Base-by-base conservation (phyloP, 2,329 filamentous ascomycete genomes). In the Fusarium pseudograminearum region DNA sequence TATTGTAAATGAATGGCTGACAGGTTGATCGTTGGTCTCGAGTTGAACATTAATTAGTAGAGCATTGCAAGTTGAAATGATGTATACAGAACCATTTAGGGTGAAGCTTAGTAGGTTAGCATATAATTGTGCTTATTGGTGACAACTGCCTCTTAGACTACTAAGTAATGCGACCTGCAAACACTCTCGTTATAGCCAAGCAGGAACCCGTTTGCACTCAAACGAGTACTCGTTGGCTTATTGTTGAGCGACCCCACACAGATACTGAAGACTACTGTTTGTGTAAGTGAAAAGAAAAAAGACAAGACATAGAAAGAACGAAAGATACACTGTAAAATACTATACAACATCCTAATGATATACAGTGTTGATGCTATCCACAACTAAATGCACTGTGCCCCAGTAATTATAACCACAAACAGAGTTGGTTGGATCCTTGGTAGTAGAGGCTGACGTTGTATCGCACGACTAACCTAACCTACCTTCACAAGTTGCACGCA, bases 401-500 rank as follows among this genome's bases (percentile, higher is more conserved):
- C 67, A 70, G 59, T 70, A 57, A 67, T 64, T 40, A 22, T 44
- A 33, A 50, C 40, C 45, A 28, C 44, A 57, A 61, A 60, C 45
- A 16, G 31, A 61, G 24, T 57, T 64, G 44, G 47, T 66, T 58
- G 59, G 45, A 41, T 59, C 26, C 26, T 14, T 46, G 47, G 58
- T 71, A 48, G 16, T 51, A 34, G 34, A 51, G 63, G 67, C 65
- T 69, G 67, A 56, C 55, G 34, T 52, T 40, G 51, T 40, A 45
- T 60, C 44, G 59, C 67, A 62, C 64, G 57, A 71, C 64, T 53
- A 28, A 51, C 67, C 65, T 65, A 63, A 57, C 59, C 64, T 57
- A 28, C 54, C 67, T 65, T 65, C 67, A 57, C 59, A 55, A 65
- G 62, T 52, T 61, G 47, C 47, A 48, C 38, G 48, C 48, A 40